phyloP scores from a whole-genome alignment of 331 rosid species.

The Malus hybrid region DNA sequence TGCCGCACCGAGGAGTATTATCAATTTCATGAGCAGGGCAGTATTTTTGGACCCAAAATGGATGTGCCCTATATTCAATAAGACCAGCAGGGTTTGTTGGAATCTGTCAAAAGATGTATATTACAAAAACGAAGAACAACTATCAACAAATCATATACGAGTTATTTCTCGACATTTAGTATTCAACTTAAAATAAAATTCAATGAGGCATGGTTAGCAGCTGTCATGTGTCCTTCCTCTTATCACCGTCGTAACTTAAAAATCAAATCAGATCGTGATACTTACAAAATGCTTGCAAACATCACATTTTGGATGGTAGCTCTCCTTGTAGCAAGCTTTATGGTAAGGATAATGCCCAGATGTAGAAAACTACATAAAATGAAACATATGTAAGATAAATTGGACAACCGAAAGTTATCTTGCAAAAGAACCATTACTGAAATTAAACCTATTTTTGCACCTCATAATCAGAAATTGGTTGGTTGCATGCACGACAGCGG shows the following conservation, averaged over 20 bases:
- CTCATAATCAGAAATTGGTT: conserved; percentile 68
- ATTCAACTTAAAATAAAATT: background rate
- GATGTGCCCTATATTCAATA: conserved; percentile 99
- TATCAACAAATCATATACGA: conserved; percentile 24
- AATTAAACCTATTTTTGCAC: background rate
- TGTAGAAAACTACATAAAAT: conserved; percentile 73
- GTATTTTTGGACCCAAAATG: conserved; percentile 95
- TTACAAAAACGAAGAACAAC: conserved; percentile 47
- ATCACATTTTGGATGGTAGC: conserved; percentile 96
- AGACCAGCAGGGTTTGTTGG: conserved; percentile 99
- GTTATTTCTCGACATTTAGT: background rate
- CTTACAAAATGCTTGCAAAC: conserved; percentile 98
- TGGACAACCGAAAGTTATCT: background rate
- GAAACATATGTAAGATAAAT: conserved; percentile 5
- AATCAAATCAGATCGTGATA: background rate
- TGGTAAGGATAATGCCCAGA: conserved; percentile 90
- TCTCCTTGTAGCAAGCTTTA: conserved; percentile 91
- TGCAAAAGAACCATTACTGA: background rate
- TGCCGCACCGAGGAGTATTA: conserved; percentile 90
- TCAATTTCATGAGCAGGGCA: conserved; percentile 97
- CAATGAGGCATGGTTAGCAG: background rate
- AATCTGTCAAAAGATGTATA: conserved; percentile 75
- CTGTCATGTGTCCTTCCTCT: too few relatives aligned
- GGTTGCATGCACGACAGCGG: conserved; percentile 87
- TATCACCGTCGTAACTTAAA: background rate